phyloP scores from a whole-genome alignment of 1,139 yeast genomes.

The Yamadazyma epiphylla region DNA sequence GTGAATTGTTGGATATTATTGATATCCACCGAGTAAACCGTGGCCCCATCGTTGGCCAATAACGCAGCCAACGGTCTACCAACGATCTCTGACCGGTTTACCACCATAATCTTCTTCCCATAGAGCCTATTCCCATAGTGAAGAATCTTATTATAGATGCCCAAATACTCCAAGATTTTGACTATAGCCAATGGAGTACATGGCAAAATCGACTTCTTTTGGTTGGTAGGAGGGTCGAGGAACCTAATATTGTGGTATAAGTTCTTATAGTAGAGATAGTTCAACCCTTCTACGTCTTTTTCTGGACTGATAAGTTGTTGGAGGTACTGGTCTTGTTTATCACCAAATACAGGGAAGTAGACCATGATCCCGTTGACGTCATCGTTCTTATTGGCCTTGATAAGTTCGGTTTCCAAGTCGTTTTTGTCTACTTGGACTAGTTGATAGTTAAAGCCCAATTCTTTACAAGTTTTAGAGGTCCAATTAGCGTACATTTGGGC shows the following conservation, averaged over 20 bases:
- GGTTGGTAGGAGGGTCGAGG: constrained; percentile 62
- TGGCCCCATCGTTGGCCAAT: constrained; percentile 95
- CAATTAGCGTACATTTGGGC: constrained; percentile 93
- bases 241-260: constrained; percentile 89
- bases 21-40: constrained; percentile 87
- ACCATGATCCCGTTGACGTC: constrained; percentile 90
- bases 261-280: constrained; percentile 86
- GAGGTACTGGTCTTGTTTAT: constrained; percentile 88
- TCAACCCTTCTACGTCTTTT: constrained; percentile 94
- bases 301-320: constrained; percentile 86
- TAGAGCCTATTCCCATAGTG: constrained; percentile 89
- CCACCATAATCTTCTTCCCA: constrained; percentile 87
- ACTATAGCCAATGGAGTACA: constrained; percentile 96
- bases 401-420: constrained; percentile 76
- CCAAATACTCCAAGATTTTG: constrained; percentile 84
- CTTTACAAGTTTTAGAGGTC: constrained; percentile 89
- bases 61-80: constrained; percentile 97
- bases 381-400: constrained; percentile 77
- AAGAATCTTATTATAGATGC: constrained; percentile 76
- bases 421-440: constrained; percentile 72
- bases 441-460: constrained; percentile 82
- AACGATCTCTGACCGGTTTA: constrained; percentile 92
- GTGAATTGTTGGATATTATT: constrained; percentile 88
- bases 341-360: constrained; percentile 97
- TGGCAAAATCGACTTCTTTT: constrained; percentile 83